Conservation (phyloP, 371 early-diverging fungal species). For the Mycotypha africana region DNA sequence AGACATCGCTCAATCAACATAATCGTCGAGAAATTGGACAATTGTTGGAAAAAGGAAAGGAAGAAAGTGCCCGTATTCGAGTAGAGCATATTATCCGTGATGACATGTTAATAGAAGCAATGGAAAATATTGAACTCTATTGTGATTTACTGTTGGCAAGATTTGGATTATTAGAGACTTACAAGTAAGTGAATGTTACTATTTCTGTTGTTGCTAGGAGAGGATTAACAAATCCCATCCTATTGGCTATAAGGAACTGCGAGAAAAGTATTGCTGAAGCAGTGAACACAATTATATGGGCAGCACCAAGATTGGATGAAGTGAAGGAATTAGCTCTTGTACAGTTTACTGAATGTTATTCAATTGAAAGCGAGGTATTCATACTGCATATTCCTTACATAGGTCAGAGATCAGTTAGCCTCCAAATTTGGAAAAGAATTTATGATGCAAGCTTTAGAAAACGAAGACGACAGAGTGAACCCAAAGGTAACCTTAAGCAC, state of each 20-base stretch:
- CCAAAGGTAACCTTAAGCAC: conserved; percentile 48
- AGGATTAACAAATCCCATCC: too few species aligned
- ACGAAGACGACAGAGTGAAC: conserved; percentile 71
- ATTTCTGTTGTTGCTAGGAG: background rate
- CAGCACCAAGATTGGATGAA: conserved; percentile 74
- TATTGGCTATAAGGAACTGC: too few species aligned
- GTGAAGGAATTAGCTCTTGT: conserved; percentile 79
- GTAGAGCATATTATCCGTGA: conserved; percentile 93
- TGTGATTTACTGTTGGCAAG: conserved; percentile 86
- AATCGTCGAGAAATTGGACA: conserved; percentile 79
- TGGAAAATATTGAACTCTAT: conserved; percentile 89
- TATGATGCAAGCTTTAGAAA: conserved; percentile 68
- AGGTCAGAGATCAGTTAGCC: conserved; percentile 73
- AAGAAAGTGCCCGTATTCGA: conserved; percentile 82
- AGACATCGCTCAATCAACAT: conserved; percentile 66
- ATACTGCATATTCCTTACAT: background rate
- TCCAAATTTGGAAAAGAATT: conserved; percentile 84
- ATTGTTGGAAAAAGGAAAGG: conserved; percentile 77
- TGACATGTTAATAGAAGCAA: conserved; percentile 82
- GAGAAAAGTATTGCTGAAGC: conserved; percentile 84
- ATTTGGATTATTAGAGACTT: conserved; percentile 79
- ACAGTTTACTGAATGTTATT: too few species aligned
- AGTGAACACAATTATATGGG: conserved; percentile 85
- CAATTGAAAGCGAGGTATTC: too few species aligned
- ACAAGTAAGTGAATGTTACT: conserved; percentile 47